phyloP scores from a whole-genome alignment of 108 stramenopile species.

The Epipyxis sp. region DNA sequence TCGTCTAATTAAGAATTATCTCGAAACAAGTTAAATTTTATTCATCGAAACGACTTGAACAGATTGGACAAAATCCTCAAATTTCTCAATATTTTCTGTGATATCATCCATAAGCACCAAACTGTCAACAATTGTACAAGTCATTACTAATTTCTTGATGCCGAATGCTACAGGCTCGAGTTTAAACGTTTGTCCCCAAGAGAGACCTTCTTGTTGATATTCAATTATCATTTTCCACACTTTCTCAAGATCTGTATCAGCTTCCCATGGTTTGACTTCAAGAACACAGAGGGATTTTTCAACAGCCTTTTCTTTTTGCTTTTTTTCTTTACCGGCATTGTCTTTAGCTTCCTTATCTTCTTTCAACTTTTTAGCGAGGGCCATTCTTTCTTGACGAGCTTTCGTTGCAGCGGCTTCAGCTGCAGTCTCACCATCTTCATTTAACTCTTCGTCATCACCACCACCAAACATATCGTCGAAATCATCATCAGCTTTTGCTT shows the following conservation, averaged over 20 bases:
- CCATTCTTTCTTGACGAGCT: slow-evolving; percentile 14
- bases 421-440: slow-evolving; percentile 17
- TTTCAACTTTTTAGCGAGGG: background rate
- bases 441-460: too few species aligned
- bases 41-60: slow-evolving; percentile 60
- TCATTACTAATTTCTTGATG: slow-evolving; percentile 60
- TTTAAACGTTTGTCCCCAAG: slow-evolving; percentile 59
- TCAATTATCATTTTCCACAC: slow-evolving; percentile 52
- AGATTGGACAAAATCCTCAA: slow-evolving; percentile 61
- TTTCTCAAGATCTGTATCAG: slow-evolving; percentile 54
- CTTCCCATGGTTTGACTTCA: slow-evolving; percentile 61
- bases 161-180: slow-evolving; percentile 59
- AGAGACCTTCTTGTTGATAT: slow-evolving; percentile 47
- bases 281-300: slow-evolving; percentile 57
- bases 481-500: background rate
- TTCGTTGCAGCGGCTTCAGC: slow-evolving; percentile 15
- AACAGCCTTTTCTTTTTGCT: slow-evolving; percentile 33
- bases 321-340: too few species aligned
- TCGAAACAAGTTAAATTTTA: slow-evolving; percentile 57
- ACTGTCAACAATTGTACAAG: slow-evolving; percentile 57
- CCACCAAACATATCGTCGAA: slow-evolving; percentile 11
- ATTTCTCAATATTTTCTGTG: slow-evolving; percentile 50
- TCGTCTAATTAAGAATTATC: too few species aligned
- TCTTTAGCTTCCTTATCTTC: slow-evolving; percentile 19
- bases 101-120: slow-evolving; percentile 50